Evolutionary conservation across 768 basidiomycete genomes (phyloP), one percentile per base, ranked within the genome.

Genomic region (Trametes gibbosa): DNA sequence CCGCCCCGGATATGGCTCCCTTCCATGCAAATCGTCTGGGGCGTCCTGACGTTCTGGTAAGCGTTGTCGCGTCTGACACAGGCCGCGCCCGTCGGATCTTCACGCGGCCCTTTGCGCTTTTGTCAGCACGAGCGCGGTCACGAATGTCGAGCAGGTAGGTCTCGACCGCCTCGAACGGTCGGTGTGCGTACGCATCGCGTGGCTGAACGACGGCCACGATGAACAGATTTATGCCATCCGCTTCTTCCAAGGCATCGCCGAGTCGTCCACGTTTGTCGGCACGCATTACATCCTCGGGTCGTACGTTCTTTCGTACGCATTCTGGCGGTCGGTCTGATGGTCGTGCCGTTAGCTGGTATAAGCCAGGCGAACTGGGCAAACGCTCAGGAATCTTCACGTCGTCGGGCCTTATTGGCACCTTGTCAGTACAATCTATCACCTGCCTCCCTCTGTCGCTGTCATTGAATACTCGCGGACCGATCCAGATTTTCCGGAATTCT

Each of bases 191-290:
- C 1, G 6, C 46, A 32, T 17, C 27, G 16, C 25, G 16, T 8
- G 8, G n/a, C 46, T 48, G 8, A 45, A 8, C 10, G 29, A 32
- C 10, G 29, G 43, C 13, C 24, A 7, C 3, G 7, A 23, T 14
- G 23, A 4, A 2, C 27, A 86, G 85, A 73, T 90, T 50, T 87
- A 84, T 69, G 84, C 76, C 27, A 86, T 90, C 59, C 79, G 87
- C 9, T 89, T 90, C 68, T 79, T 89, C 54, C 87, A 88, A 70
- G 89, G 85, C 23, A 75, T 89, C 56, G 81, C 84, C 7, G 89
- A 90, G 70, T 81, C 87, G 0, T 88, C 87, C 8, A 90, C 87
- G 1, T 91, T 90, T 69, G 86, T 86, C 25, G 89, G 89, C 35
- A 84, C 85, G 16, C 86, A 87, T 63, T 87, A 86, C 65, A 75